A percentile compares a stretch with the other conserved stretches of the same genome.
Conservation (phyloP, 2,329 filamentous ascomycete species). For the Pseudogymnoascus sp. region DNA sequence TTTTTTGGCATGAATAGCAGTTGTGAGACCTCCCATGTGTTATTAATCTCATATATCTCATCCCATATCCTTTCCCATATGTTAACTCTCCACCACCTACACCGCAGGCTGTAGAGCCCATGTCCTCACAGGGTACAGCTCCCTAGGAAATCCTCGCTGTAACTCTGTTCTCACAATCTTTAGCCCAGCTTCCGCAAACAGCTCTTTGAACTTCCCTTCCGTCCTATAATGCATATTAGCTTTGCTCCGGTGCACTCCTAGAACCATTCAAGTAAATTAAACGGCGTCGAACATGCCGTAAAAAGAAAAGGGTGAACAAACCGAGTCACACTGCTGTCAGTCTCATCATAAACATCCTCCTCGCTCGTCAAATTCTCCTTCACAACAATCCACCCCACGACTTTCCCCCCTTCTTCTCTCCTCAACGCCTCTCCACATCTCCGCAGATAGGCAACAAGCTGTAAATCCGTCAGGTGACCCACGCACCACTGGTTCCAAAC, state of each 20-base stretch:
- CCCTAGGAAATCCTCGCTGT: constrained; percentile 57
- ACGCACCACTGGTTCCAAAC: constrained; percentile 92
- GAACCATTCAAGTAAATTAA: neutral
- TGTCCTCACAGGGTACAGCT: constrained; percentile 65
- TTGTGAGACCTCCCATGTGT: no score
- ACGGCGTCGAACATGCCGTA: neutral
- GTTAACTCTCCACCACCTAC: neutral
- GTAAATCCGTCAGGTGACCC: constrained; percentile 68
- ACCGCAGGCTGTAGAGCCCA: constrained; percentile 53
- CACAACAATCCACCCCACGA: constrained; percentile 53
- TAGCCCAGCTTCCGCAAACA: constrained; percentile 65
- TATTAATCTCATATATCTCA: no score
- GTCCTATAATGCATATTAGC: constrained; percentile 38
- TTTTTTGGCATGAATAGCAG: no score
- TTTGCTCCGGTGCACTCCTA: constrained; percentile 5
- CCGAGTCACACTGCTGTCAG: constrained; percentile 66
- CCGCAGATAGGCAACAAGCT: constrained; percentile 60
- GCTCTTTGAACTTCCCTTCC: constrained; percentile 59
- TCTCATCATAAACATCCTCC: constrained; percentile 64
- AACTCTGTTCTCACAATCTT: constrained; percentile 62
- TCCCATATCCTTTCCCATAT: no score
- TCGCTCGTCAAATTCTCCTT: constrained; percentile 69
- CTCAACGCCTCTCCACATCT: constrained; percentile 50
- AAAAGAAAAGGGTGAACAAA: neutral
- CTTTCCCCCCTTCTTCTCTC: constrained; percentile 30